A percentile compares a stretch with the other conserved stretches of the same genome.
phyloP scores from a whole-genome alignment of 2,329 filamentous ascomycete genomes.

The Aspergillus fructus region DNA sequence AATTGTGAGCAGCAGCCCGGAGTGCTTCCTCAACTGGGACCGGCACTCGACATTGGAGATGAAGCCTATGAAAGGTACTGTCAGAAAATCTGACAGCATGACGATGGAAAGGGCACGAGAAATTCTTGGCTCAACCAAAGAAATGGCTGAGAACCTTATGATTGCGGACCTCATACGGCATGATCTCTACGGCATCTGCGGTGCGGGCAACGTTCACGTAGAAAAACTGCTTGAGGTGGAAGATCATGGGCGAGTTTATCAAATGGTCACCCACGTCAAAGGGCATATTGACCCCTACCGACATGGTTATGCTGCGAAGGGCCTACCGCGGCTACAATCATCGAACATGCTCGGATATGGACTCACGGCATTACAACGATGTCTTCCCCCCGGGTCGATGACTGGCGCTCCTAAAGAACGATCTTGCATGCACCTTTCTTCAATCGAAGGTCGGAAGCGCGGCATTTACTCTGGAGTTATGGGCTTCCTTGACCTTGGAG shows the following conservation, averaged over 20 bases:
- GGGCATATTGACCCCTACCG: constrained; percentile 48
- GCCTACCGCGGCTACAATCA: constrained; percentile 30
- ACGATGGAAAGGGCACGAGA: constrained; percentile 70
- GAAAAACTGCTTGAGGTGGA: constrained; percentile 81
- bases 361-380: constrained; percentile 72
- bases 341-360: constrained; percentile 48
- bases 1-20: constrained; percentile 79
- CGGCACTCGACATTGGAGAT: constrained; percentile 55
- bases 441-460: constrained; percentile 64
- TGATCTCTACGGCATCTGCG: constrained; percentile 82
- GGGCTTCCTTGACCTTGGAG: constrained; percentile 84
- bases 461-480: constrained; percentile 85
- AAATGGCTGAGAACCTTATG: constrained; percentile 95
- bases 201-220: constrained; percentile 70
- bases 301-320: constrained; percentile 31
- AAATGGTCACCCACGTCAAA: constrained; percentile 86
- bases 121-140: constrained; percentile 78
- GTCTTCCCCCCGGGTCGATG: constrained; percentile 90
- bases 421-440: constrained; percentile 76
- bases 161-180: constrained; percentile 96
- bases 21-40: constrained; percentile 78
- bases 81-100: constrained; percentile 70
- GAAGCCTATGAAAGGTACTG: constrained; percentile 94
- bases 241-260: constrained; percentile 86
- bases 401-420: constrained; percentile 94